Evolutionary conservation across 2,329 filamentous ascomycete genomes (phyloP).

Genomic region (Penicillium hordei): DNA sequence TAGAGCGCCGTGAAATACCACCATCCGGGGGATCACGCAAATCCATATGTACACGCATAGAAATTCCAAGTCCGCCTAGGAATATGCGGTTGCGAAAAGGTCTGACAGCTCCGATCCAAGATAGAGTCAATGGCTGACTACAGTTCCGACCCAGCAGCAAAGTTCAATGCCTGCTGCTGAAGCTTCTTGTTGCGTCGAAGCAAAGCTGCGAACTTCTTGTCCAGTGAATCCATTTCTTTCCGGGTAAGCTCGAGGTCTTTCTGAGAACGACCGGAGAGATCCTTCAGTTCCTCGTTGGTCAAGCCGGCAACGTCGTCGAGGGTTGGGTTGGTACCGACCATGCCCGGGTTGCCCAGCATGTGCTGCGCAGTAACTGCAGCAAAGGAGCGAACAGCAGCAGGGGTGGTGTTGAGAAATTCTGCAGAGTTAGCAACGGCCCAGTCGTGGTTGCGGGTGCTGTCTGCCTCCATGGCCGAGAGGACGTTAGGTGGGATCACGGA

Average conservation of each 20-base stretch:
- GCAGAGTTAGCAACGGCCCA: conserved; percentile 40
- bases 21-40: conserved; percentile 1
- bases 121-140: not conserved
- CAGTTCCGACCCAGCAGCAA: conserved; percentile 16
- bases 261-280: conserved; percentile 43
- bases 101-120: not conserved
- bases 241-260: conserved; percentile 72
- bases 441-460: conserved; percentile 39
- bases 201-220: conserved; percentile 45
- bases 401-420: conserved; percentile 37
- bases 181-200: conserved; percentile 47
- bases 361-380: conserved; percentile 40
- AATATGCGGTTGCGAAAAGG: not conserved
- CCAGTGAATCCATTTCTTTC: conserved; percentile 59
- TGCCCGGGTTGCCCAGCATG: conserved; percentile 35
- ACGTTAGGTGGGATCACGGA: conserved; percentile 37
- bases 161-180: conserved; percentile 41
- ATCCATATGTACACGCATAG: not conserved
- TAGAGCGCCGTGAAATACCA: not conserved
- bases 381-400: conserved; percentile 37
- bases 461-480: conserved; percentile 41
- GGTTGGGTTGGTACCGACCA: conserved; percentile 34
- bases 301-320: conserved; percentile 45
- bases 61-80: not conserved
- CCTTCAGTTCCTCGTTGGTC: conserved; percentile 42